Percentiles rank a stretch among this genome's conserved stretches.
phyloP scores from a whole-genome alignment of 768 basidiomycete genomes.

The Lanmaoa rubissima region DNA sequence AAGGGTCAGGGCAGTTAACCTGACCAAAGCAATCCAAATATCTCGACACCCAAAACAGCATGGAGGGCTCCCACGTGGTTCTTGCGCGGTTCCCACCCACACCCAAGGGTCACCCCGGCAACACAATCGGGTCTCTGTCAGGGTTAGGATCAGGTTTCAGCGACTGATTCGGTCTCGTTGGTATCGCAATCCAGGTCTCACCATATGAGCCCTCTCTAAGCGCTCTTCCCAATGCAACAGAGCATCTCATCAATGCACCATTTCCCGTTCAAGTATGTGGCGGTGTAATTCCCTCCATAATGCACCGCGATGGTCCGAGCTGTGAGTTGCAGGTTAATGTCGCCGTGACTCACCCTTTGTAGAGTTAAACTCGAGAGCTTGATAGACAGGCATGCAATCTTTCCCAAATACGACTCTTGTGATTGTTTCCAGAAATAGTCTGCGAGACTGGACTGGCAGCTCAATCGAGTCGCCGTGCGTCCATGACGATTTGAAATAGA shows the following conservation, averaged over 20 bases:
- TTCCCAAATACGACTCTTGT: conserved; percentile 2
- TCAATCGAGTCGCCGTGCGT: background rate
- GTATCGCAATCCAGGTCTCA: conserved; percentile 16
- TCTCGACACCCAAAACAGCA: conserved; percentile 18
- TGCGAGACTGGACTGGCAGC: conserved; percentile 2
- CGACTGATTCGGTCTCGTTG: conserved; percentile 3
- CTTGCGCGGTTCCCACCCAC: conserved; percentile 22
- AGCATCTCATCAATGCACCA: background rate
- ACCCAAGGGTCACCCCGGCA: conserved; percentile 3
- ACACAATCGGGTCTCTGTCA: conserved; percentile 5
- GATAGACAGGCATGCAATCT: background rate
- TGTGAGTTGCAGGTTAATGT: conserved; percentile 9
- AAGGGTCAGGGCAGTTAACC: conserved; percentile 5
- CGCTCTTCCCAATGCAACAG: background rate
- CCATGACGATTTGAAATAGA: background rate
- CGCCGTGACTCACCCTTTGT: conserved; percentile 21
- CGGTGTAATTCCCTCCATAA: conserved; percentile 5
- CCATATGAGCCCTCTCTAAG: background rate
- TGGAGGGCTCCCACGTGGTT: conserved; percentile 24
- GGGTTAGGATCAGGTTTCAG: conserved; percentile 18
- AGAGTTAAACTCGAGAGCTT: background rate
- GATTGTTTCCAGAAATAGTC: conserved; percentile 6
- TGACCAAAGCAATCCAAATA: conserved; percentile 8
- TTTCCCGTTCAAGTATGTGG: conserved; percentile 4
- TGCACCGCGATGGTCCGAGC: conserved; percentile 1